Evolutionary conservation across 2,329 filamentous ascomycete species (phyloP).

Genomic region (Xylaria sp.): DNA sequence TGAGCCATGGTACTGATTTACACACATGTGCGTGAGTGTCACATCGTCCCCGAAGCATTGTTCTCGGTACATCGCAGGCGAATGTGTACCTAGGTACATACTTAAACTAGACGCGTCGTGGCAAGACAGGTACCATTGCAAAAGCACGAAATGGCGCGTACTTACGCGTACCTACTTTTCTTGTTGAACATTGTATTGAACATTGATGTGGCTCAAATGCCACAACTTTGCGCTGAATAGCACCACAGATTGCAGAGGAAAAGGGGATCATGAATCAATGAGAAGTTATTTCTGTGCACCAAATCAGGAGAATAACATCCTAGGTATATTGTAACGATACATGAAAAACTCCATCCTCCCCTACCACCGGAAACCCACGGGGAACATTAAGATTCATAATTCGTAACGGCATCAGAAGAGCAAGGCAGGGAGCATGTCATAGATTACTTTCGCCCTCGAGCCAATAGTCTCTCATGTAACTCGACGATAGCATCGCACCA

Average conservation of each 20-base stretch:
- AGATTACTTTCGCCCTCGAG: constrained; percentile 62
- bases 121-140: not conserved
- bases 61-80: not conserved
- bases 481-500: constrained; percentile 69
- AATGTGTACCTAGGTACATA: not conserved
- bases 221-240: not conserved
- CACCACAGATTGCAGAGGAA: not conserved
- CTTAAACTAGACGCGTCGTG: not conserved
- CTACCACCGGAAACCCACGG: not conserved
- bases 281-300: not conserved
- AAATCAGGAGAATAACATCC: constrained; percentile 3
- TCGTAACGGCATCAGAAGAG: constrained; percentile 32
- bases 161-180: not conserved
- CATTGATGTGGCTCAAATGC: too few species aligned
- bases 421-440: not conserved
- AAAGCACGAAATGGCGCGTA: not conserved
- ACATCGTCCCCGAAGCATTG: not conserved
- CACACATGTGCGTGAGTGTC: not conserved
- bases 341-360: constrained; percentile 3
- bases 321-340: constrained; percentile 7
- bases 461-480: constrained; percentile 65
- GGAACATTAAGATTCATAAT: constrained; percentile 28
- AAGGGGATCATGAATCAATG: not conserved
- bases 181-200: not conserved
- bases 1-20: not conserved